Evolutionary conservation across 345 rosid genomes (phyloP).

Genomic region (Raphanus raphanistrum): DNA sequence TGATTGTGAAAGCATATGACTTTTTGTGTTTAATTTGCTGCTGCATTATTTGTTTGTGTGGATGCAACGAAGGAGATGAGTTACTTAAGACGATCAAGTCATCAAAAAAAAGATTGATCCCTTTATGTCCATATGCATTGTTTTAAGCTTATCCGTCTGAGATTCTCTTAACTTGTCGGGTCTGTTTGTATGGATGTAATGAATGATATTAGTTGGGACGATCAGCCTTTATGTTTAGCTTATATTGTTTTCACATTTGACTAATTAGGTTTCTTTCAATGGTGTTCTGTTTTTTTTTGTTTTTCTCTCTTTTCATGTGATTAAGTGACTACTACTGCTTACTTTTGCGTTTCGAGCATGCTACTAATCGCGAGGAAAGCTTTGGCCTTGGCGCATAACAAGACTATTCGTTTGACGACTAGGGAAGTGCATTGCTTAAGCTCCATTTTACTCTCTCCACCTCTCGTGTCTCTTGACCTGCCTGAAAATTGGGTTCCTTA

Average conservation of each 20-base stretch:
- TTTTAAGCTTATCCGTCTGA: not conserved
- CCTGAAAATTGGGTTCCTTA: constrained; percentile 62
- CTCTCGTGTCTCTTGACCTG: constrained; percentile 72
- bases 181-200: constrained; percentile 16
- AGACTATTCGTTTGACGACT: constrained; percentile 22
- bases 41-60: not conserved
- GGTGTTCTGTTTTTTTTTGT: not conserved
- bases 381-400: constrained; percentile 21
- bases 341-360: constrained; percentile 17
- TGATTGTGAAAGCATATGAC: constrained; percentile 14
- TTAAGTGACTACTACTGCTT: constrained; percentile 7
- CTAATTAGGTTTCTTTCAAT: constrained; percentile 10
- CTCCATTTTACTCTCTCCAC: constrained; percentile 65
- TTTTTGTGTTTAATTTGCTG: constrained; percentile 17
- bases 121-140: not conserved
- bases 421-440: constrained; percentile 37
- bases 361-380: constrained; percentile 37
- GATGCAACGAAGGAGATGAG: not conserved
- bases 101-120: not conserved
- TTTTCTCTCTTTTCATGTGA: not conserved
- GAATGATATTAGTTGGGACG: constrained; percentile 5
- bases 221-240: not conserved
- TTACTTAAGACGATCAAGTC: constrained; percentile 7
- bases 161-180: not conserved
- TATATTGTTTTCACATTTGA: not conserved